These are phyloP conservation scores for Hyparrhenia diplandra DNA, from an alignment of 176 grass and related monocot species.

Conservation along the genomic window DNA sequence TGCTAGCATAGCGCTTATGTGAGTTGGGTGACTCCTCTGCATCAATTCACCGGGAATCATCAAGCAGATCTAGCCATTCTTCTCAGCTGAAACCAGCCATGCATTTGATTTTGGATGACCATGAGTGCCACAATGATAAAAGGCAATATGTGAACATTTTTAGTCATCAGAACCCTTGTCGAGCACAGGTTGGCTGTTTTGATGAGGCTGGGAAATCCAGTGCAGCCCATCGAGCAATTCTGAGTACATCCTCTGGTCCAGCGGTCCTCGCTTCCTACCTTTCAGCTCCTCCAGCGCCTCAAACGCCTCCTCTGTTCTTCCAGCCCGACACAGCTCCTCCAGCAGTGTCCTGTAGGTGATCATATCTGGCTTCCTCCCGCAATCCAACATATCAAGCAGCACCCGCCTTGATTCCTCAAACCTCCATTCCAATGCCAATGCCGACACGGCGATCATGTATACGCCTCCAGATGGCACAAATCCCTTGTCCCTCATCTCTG, in stretches of 20 bases:
- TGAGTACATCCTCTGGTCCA: constrained; percentile 66
- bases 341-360: constrained; percentile 87
- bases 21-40: background rate
- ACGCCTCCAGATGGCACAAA: constrained; percentile 58
- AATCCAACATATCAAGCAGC: constrained; percentile 70
- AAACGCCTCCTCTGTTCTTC: constrained; percentile 57
- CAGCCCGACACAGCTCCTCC: constrained; percentile 83
- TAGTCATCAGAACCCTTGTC: constrained; percentile 26
- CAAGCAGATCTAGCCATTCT: background rate
- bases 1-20: background rate
- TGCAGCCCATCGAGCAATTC: constrained; percentile 86
- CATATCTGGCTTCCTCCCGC: constrained; percentile 63
- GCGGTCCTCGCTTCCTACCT: constrained; percentile 36
- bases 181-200: background rate
- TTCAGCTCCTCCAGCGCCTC: constrained; percentile 69
- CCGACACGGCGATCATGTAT: constrained; percentile 64
- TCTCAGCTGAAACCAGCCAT: background rate
- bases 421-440: constrained; percentile 65
- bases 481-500: constrained; percentile 57
- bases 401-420: constrained; percentile 65
- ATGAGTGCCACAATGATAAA: background rate
- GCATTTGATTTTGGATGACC: background rate
- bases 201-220: constrained; percentile 75
- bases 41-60: background rate
- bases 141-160: constrained; percentile 1